A percentile compares a stretch with the other conserved stretches of the same genome.
phyloP scores from a whole-genome alignment of 331 rosid genomes.

The Dryas integrifolia region DNA sequence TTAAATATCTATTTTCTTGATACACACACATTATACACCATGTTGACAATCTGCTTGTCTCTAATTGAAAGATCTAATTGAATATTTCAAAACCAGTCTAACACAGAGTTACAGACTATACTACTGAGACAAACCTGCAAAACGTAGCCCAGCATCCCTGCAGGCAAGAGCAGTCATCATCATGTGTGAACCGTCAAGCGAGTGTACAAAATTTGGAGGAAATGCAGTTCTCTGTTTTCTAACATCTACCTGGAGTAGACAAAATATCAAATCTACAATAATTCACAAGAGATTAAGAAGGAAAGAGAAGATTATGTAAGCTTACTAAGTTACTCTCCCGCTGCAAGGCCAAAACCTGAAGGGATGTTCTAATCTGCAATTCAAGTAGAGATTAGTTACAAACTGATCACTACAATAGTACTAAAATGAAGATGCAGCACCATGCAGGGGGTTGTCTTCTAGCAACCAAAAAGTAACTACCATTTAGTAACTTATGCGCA shows the following conservation, averaged over 20 bases:
- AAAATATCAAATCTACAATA: constrained; percentile 6
- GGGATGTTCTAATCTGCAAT: constrained; percentile 73
- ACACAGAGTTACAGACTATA: neutral
- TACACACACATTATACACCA: too few species aligned
- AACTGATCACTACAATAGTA: neutral
- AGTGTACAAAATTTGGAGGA: constrained; percentile 85
- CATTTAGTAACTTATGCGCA: too few species aligned
- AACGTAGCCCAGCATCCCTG: constrained; percentile 70
- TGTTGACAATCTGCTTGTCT: neutral
- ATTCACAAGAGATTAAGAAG: neutral
- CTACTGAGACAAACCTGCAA: constrained; percentile 60
- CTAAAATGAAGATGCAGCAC: neutral
- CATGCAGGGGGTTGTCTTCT: constrained; percentile 3
- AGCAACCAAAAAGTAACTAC: neutral
- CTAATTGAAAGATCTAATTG: neutral
- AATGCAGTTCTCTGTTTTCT: constrained; percentile 82
- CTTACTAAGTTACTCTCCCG: constrained; percentile 62
- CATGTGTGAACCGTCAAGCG: constrained; percentile 83
- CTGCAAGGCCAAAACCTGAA: constrained; percentile 75
- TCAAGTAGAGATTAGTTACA: constrained; percentile 29
- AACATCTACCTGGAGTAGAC: constrained; percentile 49
- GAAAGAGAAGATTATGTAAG: constrained; percentile 12
- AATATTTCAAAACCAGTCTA: constrained; percentile 10
- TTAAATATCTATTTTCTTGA: too few species aligned
- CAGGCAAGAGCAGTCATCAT: constrained; percentile 91